These are phyloP conservation scores for Pistacia atlantica DNA, from an alignment of 345 rosid genomes.

Conservation along the genomic window DNA sequence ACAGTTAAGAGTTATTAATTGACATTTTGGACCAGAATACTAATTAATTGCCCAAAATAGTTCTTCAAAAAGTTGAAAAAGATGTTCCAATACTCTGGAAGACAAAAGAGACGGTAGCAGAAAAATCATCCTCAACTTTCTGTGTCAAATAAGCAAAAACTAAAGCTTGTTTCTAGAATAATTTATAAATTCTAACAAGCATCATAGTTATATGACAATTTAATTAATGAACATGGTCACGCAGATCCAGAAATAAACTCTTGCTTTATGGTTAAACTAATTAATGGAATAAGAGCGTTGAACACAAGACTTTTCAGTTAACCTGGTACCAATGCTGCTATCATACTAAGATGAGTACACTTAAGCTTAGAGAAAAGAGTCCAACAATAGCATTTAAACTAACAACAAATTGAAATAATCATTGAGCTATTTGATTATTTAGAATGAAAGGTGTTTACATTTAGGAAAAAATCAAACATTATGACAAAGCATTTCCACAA, in stretches of 20 bases:
- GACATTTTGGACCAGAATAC: conserved; percentile 3
- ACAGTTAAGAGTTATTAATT: conserved; percentile 28
- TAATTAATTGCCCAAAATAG: conserved; percentile 17
- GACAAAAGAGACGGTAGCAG: background rate
- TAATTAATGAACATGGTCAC: background rate
- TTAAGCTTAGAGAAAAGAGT: background rate
- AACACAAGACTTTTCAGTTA: background rate
- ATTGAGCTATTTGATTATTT: background rate
- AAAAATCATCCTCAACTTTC: no score
- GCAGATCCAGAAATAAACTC: background rate
- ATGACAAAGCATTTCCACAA: background rate
- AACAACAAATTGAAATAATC: background rate
- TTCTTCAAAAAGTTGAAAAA: background rate
- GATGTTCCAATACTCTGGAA: background rate
- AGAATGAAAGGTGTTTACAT: background rate
- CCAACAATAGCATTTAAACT: background rate
- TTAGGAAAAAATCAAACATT: background rate
- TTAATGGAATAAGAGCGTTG: background rate
- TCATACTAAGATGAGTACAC: background rate
- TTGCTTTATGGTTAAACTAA: background rate
- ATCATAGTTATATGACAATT: background rate
- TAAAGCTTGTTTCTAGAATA: background rate
- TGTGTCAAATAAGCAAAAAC: background rate
- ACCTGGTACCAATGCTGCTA: no score
- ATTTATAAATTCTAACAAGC: background rate